Conservation (phyloP, 139 green algal genomes). For the Coelastrella sp. region DNA sequence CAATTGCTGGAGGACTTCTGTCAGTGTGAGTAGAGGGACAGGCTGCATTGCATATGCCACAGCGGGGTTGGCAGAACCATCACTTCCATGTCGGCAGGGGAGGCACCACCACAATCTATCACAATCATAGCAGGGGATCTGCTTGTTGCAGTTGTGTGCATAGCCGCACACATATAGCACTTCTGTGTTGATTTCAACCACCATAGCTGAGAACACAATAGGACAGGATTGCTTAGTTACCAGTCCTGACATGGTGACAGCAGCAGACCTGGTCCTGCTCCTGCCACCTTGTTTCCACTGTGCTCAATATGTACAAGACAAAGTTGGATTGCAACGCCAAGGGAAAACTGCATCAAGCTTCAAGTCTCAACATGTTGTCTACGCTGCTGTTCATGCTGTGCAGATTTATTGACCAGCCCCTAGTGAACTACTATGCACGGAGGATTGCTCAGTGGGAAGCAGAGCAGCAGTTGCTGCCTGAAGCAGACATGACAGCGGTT, state of each 20-base stretch:
- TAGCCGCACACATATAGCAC: background rate
- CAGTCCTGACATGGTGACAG: background rate
- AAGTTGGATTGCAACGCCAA: no score
- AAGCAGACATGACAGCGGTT: background rate
- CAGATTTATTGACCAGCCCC: slow-evolving; percentile 31
- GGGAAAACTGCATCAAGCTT: no score
- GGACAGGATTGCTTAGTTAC: background rate
- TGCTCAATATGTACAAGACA: background rate
- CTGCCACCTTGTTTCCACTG: background rate
- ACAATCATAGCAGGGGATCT: background rate
- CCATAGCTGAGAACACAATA: background rate
- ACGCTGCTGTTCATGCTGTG: background rate
- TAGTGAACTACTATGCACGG: slow-evolving; percentile 3
- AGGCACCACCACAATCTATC: background rate
- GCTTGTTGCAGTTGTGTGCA: background rate
- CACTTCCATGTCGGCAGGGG: background rate
- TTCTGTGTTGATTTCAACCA: background rate
- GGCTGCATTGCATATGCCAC: background rate
- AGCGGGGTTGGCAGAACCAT: background rate
- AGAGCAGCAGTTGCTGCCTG: background rate
- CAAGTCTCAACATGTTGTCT: background rate
- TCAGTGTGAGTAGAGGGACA: slow-evolving; percentile 10
- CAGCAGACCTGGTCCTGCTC: background rate
- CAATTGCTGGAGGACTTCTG: slow-evolving; percentile 50
- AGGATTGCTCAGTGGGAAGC: background rate